Evolutionary conservation across 371 early-diverging fungal genomes (phyloP).

Genomic region (Zancudomyces culisetae): DNA sequence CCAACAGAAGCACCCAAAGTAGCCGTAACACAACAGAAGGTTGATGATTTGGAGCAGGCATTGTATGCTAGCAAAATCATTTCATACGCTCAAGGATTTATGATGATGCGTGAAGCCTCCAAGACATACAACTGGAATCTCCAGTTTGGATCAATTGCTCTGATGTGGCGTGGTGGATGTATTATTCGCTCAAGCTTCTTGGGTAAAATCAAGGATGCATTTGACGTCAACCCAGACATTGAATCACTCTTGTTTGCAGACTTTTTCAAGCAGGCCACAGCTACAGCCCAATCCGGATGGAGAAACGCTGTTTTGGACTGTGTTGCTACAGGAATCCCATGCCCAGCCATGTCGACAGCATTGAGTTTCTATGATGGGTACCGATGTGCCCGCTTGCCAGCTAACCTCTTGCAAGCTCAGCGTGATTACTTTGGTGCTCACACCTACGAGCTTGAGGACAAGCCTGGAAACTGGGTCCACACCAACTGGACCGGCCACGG

Average conservation of each 20-base stretch:
- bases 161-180: conserved; percentile 99
- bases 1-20: conserved; percentile 71
- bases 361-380: conserved; percentile 94
- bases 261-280: conserved; percentile 83
- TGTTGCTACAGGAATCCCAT: conserved; percentile 69
- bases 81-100: conserved; percentile 98
- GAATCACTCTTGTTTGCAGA: conserved; percentile 78
- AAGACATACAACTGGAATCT: conserved; percentile 84
- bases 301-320: conserved; percentile 74
- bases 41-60: conserved; percentile 78
- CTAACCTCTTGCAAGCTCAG: conserved; percentile 93
- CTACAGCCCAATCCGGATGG: conserved; percentile 68
- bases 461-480: conserved; percentile 66
- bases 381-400: conserved; percentile 71
- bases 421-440: conserved; percentile 99
- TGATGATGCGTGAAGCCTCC: conserved; percentile 92
- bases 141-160: conserved; percentile 86
- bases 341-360: conserved; percentile 82
- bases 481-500: conserved; percentile 93
- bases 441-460: conserved; percentile 71
- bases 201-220: conserved; percentile 89
- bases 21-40: conserved; percentile 25
- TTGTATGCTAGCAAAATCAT: conserved; percentile 94
- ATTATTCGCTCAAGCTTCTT: conserved; percentile 91
- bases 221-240: conserved; percentile 63